Evolutionary conservation across 2,329 filamentous ascomycete genomes (phyloP).

Genomic region (Microdochium trichocladiopsis): DNA sequence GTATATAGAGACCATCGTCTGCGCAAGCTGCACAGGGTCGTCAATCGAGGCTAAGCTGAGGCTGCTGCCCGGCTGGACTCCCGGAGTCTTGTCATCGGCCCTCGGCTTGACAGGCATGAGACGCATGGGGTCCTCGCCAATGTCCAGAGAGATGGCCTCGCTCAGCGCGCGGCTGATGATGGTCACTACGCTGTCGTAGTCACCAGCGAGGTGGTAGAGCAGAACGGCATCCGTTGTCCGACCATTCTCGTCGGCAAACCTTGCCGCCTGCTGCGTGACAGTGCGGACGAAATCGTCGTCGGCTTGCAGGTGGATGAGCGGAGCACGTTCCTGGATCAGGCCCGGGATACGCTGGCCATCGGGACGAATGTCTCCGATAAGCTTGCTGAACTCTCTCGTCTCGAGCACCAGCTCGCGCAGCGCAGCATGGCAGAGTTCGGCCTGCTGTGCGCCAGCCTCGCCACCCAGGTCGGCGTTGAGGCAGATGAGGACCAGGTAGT

Average conservation of each 20-base stretch:
- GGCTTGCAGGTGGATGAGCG: constrained; percentile 71
- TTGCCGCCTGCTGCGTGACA: constrained; percentile 89
- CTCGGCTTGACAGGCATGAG: constrained; percentile 76
- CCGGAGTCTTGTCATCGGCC: constrained; percentile 29
- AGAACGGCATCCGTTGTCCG: constrained; percentile 90
- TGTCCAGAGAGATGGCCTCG: constrained; percentile 78
- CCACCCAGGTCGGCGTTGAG: constrained; percentile 79
- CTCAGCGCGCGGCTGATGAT: constrained; percentile 88
- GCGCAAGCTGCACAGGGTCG: constrained; percentile 52
- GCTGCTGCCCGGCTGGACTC: constrained; percentile 42
- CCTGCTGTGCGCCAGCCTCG: constrained; percentile 68
- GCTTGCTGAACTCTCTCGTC: constrained; percentile 87
- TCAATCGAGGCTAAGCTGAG: constrained; percentile 54
- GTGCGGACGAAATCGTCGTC: constrained; percentile 81
- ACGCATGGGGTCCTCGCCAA: constrained; percentile 73
- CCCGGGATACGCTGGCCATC: constrained; percentile 83
- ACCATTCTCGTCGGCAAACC: constrained; percentile 89
- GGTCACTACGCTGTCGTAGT: constrained; percentile 88
- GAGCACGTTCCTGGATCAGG: constrained; percentile 77
- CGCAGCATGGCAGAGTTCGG: constrained; percentile 81
- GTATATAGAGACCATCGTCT: constrained; percentile 58
- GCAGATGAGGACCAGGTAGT: constrained; percentile 88
- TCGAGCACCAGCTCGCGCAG: constrained; percentile 93
- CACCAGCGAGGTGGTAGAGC: constrained; percentile 87
- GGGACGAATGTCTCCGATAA: constrained; percentile 83